phyloP scores from a whole-genome alignment of 257 asterid genomes.

The Petunia secreta region DNA sequence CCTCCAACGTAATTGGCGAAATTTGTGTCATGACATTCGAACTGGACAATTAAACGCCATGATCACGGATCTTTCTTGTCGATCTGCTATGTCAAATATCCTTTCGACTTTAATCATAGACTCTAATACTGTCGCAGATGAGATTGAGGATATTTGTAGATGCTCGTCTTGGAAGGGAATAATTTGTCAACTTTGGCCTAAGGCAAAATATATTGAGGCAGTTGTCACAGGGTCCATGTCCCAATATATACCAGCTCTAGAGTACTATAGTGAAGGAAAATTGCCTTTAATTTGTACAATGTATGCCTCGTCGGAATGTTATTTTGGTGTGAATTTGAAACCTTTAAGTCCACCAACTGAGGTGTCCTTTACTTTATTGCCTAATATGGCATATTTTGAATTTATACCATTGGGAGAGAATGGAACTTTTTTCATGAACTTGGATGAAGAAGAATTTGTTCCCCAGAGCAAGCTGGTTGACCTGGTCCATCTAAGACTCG shows the following conservation, averaged over 20 bases:
- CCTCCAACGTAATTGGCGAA: slow-evolving; percentile 68
- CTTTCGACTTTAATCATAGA: slow-evolving; percentile 47
- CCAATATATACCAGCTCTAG: slow-evolving; percentile 66
- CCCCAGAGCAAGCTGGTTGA: slow-evolving; percentile 55
- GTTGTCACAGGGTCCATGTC: slow-evolving; percentile 88
- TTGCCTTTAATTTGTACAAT: slow-evolving; percentile 69
- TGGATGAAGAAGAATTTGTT: slow-evolving; percentile 47
- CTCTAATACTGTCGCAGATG: slow-evolving; percentile 41
- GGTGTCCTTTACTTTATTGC: slow-evolving; percentile 68
- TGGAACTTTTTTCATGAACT: slow-evolving; percentile 47
- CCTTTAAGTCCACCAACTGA: slow-evolving; percentile 64
- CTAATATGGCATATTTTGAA: slow-evolving; percentile 77
- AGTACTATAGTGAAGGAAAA: slow-evolving; percentile 59
- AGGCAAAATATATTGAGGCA: slow-evolving; percentile 75
- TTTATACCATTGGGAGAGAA: slow-evolving; percentile 64
- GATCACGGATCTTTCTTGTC: slow-evolving; percentile 56
- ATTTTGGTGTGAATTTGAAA: slow-evolving; percentile 68
- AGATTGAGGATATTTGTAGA: slow-evolving; percentile 61
- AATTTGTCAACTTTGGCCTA: slow-evolving; percentile 69
- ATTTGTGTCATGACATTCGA: slow-evolving; percentile 61
- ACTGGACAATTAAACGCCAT: slow-evolving; percentile 44
- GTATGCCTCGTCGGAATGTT: slow-evolving; percentile 80
- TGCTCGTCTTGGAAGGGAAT: slow-evolving; percentile 72
- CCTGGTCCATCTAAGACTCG: slow-evolving; percentile 60
- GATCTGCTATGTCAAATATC: slow-evolving; percentile 44